Conservation (phyloP, 208 protist species). For the Strigomonas culicis region DNA sequence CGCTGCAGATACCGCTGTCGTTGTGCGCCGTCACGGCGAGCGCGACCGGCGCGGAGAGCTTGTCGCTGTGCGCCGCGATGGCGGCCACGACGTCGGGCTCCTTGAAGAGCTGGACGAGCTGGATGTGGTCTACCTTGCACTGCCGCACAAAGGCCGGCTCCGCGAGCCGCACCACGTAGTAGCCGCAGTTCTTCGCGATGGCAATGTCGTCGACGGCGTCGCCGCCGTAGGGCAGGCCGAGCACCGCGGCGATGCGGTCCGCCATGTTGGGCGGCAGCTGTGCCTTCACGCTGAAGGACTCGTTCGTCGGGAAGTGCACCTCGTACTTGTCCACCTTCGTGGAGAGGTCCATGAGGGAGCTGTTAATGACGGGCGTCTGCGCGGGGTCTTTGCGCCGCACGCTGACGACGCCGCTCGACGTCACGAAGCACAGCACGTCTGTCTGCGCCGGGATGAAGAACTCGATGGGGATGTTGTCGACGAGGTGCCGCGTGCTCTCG, state of each 20-base stretch:
- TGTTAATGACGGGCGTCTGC: not conserved
- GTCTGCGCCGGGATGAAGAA: constrained; percentile 63
- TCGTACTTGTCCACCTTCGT: constrained; percentile 30
- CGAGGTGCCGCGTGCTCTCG: constrained; percentile 34
- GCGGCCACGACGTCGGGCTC: constrained; percentile 25
- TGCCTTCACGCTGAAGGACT: constrained; percentile 39
- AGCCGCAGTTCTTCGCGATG: constrained; percentile 23
- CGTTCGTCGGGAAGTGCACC: constrained; percentile 62
- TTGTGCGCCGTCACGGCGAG: constrained; percentile 45
- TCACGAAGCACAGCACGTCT: constrained; percentile 66
- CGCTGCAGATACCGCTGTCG: constrained; percentile 23
- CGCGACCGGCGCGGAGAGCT: constrained; percentile 25
- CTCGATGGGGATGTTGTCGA: constrained; percentile 47
- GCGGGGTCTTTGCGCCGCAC: constrained; percentile 23
- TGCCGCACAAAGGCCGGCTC: constrained; percentile 34
- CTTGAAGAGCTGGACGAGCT: constrained; percentile 29
- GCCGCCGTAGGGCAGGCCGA: constrained; percentile 41
- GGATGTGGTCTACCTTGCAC: constrained; percentile 25
- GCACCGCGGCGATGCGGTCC: constrained; percentile 24
- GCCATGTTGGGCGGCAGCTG: constrained; percentile 23
- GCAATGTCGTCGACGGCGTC: constrained; percentile 46
- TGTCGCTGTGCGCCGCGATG: constrained; percentile 21
- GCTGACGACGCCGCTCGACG: constrained; percentile 46
- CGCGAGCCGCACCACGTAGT: constrained; percentile 42
- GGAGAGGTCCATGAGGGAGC: not conserved